Conservation (phyloP, 129 eudicot genomes). For the Centaurea solstitialis region DNA sequence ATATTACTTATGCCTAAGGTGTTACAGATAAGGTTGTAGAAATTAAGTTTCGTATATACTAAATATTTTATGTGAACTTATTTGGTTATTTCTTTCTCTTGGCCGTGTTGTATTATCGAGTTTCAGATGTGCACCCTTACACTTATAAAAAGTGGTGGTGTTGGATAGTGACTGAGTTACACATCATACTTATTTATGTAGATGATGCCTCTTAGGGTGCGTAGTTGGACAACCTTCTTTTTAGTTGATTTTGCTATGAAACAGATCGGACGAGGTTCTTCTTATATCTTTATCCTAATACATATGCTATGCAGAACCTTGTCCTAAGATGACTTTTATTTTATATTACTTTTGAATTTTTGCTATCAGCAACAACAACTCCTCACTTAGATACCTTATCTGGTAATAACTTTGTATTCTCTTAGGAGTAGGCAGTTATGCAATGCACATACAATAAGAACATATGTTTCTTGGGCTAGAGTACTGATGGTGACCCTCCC, state of each 20-base stretch:
- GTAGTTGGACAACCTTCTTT: conserved; percentile 63
- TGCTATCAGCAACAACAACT: neutral
- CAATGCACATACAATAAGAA: conserved; percentile 78
- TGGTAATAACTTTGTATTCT: neutral
- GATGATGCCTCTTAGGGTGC: conserved; percentile 78
- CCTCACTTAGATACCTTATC: neutral
- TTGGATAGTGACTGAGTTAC: neutral
- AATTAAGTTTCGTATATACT: too few species aligned
- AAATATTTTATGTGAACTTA: neutral
- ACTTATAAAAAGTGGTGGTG: neutral
- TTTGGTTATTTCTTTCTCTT: neutral
- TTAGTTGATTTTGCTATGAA: conserved; percentile 76
- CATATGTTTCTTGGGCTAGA: conserved; percentile 86
- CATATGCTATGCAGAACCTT: conserved; percentile 36
- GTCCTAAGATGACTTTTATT: neutral
- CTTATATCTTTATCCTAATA: conserved; percentile 70
- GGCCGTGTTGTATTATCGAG: neutral
- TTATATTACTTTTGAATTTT: neutral
- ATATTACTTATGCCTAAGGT: too few species aligned
- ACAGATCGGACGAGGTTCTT: conserved; percentile 64
- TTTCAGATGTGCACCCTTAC: neutral
- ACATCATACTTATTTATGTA: conserved; percentile 13
- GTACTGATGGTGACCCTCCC: conserved; percentile 75
- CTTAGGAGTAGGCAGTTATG: conserved; percentile 52
- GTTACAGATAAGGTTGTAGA: too few species aligned